Base-by-base conservation (phyloP, 208 protist species). In the Trypanosoma congolense region DNA sequence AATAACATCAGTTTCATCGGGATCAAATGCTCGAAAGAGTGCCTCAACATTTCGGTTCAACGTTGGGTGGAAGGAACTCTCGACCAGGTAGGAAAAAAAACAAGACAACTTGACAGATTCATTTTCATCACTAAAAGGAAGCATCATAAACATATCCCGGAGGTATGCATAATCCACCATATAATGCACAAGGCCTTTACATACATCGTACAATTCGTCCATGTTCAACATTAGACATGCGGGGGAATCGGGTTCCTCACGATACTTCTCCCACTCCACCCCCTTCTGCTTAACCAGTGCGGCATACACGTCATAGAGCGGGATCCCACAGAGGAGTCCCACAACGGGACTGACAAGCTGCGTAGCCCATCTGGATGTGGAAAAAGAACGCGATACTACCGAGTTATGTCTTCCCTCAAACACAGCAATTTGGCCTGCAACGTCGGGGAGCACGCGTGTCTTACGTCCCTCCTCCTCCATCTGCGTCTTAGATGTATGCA, bases 1-100 rank as follows among this genome's bases (percentile, higher is more conserved):
- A 8, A 92, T 76, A 3, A 70, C 45, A 0, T 71, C 77, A 4
- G 62, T 56, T 14, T 51, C 29, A 0, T 83, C 75, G 1, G 59
- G 38, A 46, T 86, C 84, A 49, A 92, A 92, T 30, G 75, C 76
- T 16, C 43, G 60, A 40, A 92, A 88, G 44, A 92, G 64, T 19
- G 74, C 73, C 1, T 33, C 43, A 25, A 88, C 75, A 51, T 87
- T 87, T 12, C 63, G 58, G 48, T 83, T 49, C 3, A 92, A 59
- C 9, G 42, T 49, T 0, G 77, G 74, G 60, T 92, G 84, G 56
- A 80, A 73, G 10, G 69, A 65, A 46, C 84, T 67, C 22, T 77
- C 54, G 0, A 87, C 73, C 29, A 92, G 54, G 36, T 78, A 80
- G 5, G 70, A 70, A 48, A 87, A 83, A 16, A 88, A 51, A 8